Percentiles rank a stretch among this genome's conserved stretches.
phyloP scores from a whole-genome alignment of 352 stramenopile genomes.

The Bremia lactucae region DNA sequence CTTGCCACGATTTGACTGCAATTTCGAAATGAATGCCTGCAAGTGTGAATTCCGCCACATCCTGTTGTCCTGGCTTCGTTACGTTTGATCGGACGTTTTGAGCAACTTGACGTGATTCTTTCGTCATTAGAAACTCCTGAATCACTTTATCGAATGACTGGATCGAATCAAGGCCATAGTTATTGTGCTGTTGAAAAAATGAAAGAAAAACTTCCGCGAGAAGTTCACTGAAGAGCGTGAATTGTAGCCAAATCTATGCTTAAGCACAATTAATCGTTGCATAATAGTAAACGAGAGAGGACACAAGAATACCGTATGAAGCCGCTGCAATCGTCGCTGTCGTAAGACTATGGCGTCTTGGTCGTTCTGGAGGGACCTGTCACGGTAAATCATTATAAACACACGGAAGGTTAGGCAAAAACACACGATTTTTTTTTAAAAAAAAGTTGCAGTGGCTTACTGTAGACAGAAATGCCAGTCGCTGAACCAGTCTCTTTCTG shows the following conservation, averaged over 20 bases:
- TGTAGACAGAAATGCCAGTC: constrained; percentile 73
- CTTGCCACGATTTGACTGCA: constrained; percentile 52
- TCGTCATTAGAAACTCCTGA: constrained; percentile 5
- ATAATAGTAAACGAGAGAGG: no score
- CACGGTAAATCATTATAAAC: no score
- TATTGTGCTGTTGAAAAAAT: constrained; percentile 31
- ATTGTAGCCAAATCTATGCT: constrained; percentile 68
- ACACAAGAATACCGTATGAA: constrained; percentile 73
- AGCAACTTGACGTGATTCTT: neutral
- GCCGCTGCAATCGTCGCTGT: constrained; percentile 35
- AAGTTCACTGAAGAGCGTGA: constrained; percentile 58
- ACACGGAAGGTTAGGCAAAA: neutral
- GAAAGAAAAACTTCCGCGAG: constrained; percentile 58
- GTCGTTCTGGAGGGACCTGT: constrained; percentile 29
- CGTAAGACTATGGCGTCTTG: constrained; percentile 26
- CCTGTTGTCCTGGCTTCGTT: constrained; percentile 8
- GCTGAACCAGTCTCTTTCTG: constrained; percentile 63
- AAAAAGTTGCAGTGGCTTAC: no score
- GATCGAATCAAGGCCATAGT: constrained; percentile 11
- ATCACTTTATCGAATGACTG: constrained; percentile 20
- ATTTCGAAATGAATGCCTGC: constrained; percentile 55
- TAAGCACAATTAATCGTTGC: no score
- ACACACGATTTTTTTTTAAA: neutral
- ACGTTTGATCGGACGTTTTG: neutral
- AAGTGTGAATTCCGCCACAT: constrained; percentile 48